phyloP scores from a whole-genome alignment of 306 rosid species.

The Bauhinia variegata region DNA sequence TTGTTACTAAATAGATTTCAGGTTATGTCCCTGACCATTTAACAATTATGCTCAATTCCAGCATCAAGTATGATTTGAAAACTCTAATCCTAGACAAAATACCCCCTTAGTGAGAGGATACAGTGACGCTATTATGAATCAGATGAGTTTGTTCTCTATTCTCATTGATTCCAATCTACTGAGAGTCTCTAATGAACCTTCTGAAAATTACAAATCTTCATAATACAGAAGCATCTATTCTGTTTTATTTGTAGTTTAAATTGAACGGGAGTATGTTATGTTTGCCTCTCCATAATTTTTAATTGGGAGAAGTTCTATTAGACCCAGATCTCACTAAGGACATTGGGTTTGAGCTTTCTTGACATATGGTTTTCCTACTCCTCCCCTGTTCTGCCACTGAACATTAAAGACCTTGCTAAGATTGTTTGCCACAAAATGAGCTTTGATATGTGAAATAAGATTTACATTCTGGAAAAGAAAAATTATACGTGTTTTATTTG shows the following conservation, averaged over 20 bases:
- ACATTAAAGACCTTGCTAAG: not conserved
- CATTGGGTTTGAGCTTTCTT: not conserved
- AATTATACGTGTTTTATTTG: not conserved
- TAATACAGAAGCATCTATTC: not conserved
- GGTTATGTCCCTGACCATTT: not conserved
- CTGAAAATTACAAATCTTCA: not conserved
- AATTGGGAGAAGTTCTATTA: not conserved
- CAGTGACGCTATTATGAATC: not conserved
- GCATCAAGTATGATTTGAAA: not conserved
- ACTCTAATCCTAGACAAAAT: not conserved
- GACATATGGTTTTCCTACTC: not conserved
- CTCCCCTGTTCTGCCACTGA: no score
- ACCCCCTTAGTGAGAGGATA: not conserved
- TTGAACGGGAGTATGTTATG: not conserved
- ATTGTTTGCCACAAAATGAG: conserved; percentile 17
- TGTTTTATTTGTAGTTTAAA: not conserved
- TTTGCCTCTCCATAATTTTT: not conserved
- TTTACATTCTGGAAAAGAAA: not conserved
- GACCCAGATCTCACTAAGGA: not conserved
- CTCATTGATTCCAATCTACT: not conserved
- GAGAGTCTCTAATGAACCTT: not conserved
- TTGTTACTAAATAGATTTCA: not conserved
- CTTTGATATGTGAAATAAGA: conserved; percentile 11
- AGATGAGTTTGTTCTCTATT: not conserved
- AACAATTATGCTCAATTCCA: no score